phyloP scores from a whole-genome alignment of 805 yeast genomes.

The Saturnispora sekii region DNA sequence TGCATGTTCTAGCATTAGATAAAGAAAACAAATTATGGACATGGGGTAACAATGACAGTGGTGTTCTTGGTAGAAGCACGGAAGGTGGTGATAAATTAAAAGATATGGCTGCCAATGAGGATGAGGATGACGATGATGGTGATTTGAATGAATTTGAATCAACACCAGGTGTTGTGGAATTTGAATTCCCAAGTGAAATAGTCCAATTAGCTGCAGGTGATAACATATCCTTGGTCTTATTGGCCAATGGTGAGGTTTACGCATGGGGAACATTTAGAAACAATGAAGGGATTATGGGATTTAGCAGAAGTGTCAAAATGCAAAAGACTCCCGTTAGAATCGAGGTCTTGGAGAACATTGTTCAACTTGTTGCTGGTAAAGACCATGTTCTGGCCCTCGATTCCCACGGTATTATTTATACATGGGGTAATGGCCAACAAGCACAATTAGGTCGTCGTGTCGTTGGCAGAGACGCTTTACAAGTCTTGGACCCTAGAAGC shows the following conservation, averaged over 20 bases:
- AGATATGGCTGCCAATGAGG: conserved; percentile 52
- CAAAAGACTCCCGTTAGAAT: conserved; percentile 65
- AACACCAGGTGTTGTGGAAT: conserved; percentile 70
- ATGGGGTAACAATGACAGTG: conserved; percentile 96
- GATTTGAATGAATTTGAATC: conserved; percentile 84
- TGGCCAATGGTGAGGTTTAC: conserved; percentile 77
- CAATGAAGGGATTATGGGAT: conserved; percentile 87
- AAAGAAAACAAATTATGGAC: conserved; percentile 78
- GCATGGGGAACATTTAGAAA: conserved; percentile 98
- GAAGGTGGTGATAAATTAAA: conserved; percentile 53
- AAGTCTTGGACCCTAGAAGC: conserved; percentile 70
- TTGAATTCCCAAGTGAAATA: conserved; percentile 49
- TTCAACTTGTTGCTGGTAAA: conserved; percentile 83
- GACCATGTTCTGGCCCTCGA: conserved; percentile 86
- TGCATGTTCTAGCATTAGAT: conserved; percentile 84
- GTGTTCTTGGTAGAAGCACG: conserved; percentile 83
- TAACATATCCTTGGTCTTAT: conserved; percentile 72
- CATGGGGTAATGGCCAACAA: conserved; percentile 98
- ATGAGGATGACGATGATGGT: conserved; percentile 65
- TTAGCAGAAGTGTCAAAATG: conserved; percentile 49
- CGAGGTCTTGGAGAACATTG: conserved; percentile 52
- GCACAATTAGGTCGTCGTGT: conserved; percentile 84
- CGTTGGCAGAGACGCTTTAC: conserved; percentile 64
- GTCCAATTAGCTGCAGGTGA: conserved; percentile 89
- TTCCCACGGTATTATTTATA: conserved; percentile 73